Evolutionary conservation across 1,139 yeast species (phyloP).

Genomic region (Pichia sp.): DNA sequence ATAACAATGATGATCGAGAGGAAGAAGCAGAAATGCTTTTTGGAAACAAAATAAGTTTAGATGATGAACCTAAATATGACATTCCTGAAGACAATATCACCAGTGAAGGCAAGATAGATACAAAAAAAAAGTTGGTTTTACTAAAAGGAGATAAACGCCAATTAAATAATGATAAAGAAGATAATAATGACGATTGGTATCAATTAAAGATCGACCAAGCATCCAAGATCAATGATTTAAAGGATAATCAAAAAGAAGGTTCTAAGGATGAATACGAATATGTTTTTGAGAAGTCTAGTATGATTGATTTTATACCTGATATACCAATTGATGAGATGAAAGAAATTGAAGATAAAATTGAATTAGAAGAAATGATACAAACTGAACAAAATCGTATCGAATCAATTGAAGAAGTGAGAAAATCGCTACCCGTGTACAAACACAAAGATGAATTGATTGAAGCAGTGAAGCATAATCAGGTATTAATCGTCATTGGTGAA

Average conservation of each 20-base stretch:
- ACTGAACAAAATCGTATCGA: constrained; percentile 38
- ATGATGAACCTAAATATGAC: constrained; percentile 32
- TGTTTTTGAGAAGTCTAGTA: constrained; percentile 57
- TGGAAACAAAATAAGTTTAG: constrained; percentile 6
- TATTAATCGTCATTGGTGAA: constrained; percentile 86
- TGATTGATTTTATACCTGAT: constrained; percentile 57
- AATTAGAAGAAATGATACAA: constrained; percentile 32
- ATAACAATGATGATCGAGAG: not conserved
- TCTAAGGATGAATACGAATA: constrained; percentile 52
- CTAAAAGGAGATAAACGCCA: constrained; percentile 19
- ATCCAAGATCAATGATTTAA: constrained; percentile 22
- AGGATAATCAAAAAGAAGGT: constrained; percentile 36
- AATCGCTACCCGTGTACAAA: constrained; percentile 69
- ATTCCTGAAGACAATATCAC: constrained; percentile 53
- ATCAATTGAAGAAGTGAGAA: constrained; percentile 42
- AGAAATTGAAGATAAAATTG: constrained; percentile 18
- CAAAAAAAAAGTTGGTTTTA: constrained; percentile 42
- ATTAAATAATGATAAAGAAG: constrained; percentile 23
- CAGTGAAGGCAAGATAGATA: constrained; percentile 46
- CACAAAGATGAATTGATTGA: constrained; percentile 58
- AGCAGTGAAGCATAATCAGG: constrained; percentile 59
- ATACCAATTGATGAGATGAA: constrained; percentile 34
- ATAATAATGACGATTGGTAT: constrained; percentile 52
- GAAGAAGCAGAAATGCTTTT: constrained; percentile 8
- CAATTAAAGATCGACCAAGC: constrained; percentile 52